phyloP scores from a whole-genome alignment of 495 filamentous ascomycete genomes.

The Hyaloscypha hepaticicola region DNA sequence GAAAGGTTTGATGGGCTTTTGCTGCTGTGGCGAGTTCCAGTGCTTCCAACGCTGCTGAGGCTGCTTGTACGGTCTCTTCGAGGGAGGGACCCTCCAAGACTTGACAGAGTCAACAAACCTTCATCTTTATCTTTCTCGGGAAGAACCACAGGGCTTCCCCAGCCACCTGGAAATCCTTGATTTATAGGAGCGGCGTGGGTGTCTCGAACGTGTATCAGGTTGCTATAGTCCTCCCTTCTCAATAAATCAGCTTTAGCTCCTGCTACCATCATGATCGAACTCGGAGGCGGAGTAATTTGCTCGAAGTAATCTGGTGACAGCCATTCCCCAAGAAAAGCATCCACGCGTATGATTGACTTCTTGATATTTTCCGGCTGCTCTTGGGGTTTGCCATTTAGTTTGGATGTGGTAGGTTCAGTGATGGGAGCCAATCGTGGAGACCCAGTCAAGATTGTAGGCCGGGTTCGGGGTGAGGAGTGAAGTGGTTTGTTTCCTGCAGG shows the following conservation, averaged over 20 bases:
- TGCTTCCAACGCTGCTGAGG: slow-evolving; percentile 33
- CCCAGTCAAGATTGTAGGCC: slow-evolving; percentile 13
- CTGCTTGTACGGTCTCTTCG: slow-evolving; percentile 44
- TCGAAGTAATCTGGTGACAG: slow-evolving; percentile 90
- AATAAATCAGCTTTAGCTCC: slow-evolving; percentile 83
- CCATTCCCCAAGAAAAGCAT: slow-evolving; percentile 96
- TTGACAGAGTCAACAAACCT: slow-evolving; percentile 23
- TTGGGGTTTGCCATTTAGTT: slow-evolving; percentile 10
- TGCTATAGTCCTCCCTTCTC: slow-evolving; percentile 62
- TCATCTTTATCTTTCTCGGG: slow-evolving; percentile 28
- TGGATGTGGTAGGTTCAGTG: slow-evolving; percentile 15
- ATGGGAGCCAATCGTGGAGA: slow-evolving; percentile 27
- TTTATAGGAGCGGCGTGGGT: slow-evolving; percentile 29
- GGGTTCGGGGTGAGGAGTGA: slow-evolving; percentile 24
- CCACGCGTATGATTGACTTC: slow-evolving; percentile 70
- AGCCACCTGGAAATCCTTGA: slow-evolving; percentile 63
- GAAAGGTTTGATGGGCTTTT: slow-evolving; percentile 7
- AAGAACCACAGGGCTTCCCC: slow-evolving; percentile 44
- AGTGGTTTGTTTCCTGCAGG: slow-evolving; percentile 12
- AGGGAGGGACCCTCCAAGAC: slow-evolving; percentile 35
- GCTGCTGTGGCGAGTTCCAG: slow-evolving; percentile 19
- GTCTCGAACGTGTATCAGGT: slow-evolving; percentile 41
- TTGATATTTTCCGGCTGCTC: slow-evolving; percentile 33
- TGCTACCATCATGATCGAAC: slow-evolving; percentile 80
- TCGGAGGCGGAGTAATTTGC: slow-evolving; percentile 83